Base-by-base conservation (phyloP, 2,329 filamentous ascomycete genomes). In the Sphaceloma murrayae region DNA sequence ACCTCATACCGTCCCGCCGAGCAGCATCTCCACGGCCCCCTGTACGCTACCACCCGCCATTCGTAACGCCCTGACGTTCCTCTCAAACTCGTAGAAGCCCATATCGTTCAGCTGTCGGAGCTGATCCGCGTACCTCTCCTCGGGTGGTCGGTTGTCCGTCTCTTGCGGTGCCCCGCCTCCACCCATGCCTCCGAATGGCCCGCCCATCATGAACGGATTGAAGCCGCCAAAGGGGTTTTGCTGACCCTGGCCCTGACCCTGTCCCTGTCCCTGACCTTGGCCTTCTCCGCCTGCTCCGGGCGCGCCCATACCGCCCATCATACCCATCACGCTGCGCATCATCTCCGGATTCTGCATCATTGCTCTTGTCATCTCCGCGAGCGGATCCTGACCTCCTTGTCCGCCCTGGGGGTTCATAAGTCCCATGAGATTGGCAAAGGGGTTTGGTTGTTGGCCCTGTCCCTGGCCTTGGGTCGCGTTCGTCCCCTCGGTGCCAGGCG, bases 11-110 rank as follows among this genome's bases (percentile, higher is more conserved):
- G 29, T 32, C 8, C 52, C 52, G 39, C 46, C 47, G 18, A 72
- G 55, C 46, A 93, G 65, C 56, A 85, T 78, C 65, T 91, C 84
- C 43, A 93, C 77, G 4, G 85, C 91, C 8, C 89, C 91, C 61
- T 96, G 87, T 30, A 96, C 91, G 60, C 85, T 95, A 8, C 91
- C 91, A 6, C 91, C 91, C 48, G 85, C 85, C 56, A 89, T 76
- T 62, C 89, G 75, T 57, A 98, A 67, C 4, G 91, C 91, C 46
- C 83, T 79, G 22, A 98, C 78, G 55, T 98, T 98, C 54, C 84
- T 71, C 43, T 98, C 89, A 58, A 96, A 98, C 59, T 98, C 88
- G 60, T 79, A 94, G 66, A 98, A 98, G 2, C 91, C 91, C 91
- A 98, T 98, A 53, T 96, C 91, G 62, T 98, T 98, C 50, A 98